These are phyloP conservation scores for Lactarius evosmus DNA, from an alignment of 768 basidiomycete species.

Conservation along the genomic window DNA sequence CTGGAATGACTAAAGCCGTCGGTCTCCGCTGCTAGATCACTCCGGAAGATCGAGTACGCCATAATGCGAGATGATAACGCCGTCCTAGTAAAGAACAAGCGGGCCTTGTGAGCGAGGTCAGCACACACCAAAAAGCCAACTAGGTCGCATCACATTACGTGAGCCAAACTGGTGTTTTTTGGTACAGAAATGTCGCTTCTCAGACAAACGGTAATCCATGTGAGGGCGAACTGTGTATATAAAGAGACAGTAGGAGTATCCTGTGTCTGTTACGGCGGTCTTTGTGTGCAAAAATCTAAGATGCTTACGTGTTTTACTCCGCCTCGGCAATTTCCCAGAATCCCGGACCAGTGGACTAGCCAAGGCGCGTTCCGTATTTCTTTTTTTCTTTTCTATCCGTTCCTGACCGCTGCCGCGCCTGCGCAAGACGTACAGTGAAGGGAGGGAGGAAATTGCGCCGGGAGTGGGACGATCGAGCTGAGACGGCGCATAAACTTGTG, in stretches of 20 bases:
- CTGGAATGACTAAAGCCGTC: neutral
- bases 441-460: neutral
- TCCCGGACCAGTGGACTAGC: neutral
- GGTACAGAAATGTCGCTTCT: too few relatives aligned
- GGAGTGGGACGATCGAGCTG: neutral
- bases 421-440: neutral
- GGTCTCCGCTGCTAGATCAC: neutral
- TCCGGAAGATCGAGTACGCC: neutral
- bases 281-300: neutral
- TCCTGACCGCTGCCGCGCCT: neutral
- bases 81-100: neutral
- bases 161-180: neutral
- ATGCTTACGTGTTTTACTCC: neutral
- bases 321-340: neutral
- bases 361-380: neutral
- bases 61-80: neutral
- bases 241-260: neutral
- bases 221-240: neutral
- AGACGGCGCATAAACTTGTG: neutral
- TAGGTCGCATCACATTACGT: neutral
- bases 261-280: neutral
- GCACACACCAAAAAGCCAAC: neutral
- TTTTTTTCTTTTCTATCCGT: neutral
- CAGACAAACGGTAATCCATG: neutral
- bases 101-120: neutral